Percentiles rank a stretch among this genome's conserved stretches.
phyloP scores from a whole-genome alignment of 2,329 filamentous ascomycete species.

The Zymoseptoria pseudotritici region DNA sequence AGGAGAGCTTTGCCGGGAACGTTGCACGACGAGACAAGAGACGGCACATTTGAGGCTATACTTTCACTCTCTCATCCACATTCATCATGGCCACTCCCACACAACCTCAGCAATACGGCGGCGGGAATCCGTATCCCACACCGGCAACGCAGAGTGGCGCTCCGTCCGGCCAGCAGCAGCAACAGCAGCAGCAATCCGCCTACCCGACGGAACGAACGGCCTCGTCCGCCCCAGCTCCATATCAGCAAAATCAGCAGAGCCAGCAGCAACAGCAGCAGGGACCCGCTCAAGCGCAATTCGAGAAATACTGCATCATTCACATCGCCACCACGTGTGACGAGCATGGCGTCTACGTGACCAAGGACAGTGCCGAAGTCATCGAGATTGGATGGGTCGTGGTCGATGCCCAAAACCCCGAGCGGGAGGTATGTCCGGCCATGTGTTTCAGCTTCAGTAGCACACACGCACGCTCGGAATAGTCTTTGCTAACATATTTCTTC shows the following conservation, averaged over 20 bases:
- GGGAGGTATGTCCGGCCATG: conserved; percentile 24
- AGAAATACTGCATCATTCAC: conserved; percentile 96
- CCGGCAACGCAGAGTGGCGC: conserved; percentile 15
- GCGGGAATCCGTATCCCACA: conserved; percentile 19
- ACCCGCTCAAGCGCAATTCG: conserved; percentile 46
- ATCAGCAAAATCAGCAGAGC: conserved; percentile 6
- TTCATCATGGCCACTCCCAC: conserved; percentile 26
- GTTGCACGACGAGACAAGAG: neutral
- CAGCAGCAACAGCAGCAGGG: conserved; percentile 16
- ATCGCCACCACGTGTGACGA: conserved; percentile 98
- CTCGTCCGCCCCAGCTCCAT: conserved; percentile 11
- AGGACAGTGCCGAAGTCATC: conserved; percentile 98
- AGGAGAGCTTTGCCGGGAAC: neutral
- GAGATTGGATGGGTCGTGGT: conserved; percentile 93
- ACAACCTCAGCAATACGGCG: conserved; percentile 22
- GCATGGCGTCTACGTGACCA: conserved; percentile 97
- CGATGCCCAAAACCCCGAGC: conserved; percentile 26
- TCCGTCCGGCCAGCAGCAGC: neutral
- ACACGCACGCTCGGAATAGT: conserved; percentile 16
- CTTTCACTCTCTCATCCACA: neutral
- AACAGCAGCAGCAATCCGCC: conserved; percentile 8
- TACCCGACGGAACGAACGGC: conserved; percentile 18
- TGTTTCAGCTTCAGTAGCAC: conserved; percentile 17
- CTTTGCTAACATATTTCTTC: conserved; percentile 16
- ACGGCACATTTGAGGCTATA: neutral